These are phyloP conservation scores for Irpex sp. DNA, from an alignment of 1,284 basidiomycete genomes.

Conservation along the genomic window DNA sequence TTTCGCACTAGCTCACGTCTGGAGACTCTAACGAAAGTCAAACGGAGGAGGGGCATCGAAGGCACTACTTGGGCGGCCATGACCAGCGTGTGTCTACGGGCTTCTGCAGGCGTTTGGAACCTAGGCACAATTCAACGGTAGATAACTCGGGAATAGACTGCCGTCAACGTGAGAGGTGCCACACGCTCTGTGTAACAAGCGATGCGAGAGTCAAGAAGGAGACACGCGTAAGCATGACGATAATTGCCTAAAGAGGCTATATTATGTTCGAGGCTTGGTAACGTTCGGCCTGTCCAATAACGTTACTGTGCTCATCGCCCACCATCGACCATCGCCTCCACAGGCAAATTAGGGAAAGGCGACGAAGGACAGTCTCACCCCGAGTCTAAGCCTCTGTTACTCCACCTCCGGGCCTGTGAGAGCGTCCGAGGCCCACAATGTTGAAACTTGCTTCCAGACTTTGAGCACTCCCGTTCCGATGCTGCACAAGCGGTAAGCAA, in stretches of 20 bases:
- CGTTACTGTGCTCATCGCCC: neutral
- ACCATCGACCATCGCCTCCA: neutral
- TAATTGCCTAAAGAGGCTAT: neutral
- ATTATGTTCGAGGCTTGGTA: neutral
- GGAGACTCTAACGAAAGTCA: neutral
- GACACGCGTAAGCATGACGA: neutral
- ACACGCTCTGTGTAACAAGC: neutral
- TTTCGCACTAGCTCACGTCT: neutral
- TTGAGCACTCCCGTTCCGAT: slow-evolving; percentile 37
- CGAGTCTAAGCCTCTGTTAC: neutral
- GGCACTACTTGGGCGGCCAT: too few relatives aligned
- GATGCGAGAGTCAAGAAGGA: neutral
- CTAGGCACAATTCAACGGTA: neutral
- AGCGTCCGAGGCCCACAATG: slow-evolving; percentile 23
- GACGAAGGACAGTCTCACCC: neutral
- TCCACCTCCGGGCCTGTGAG: neutral
- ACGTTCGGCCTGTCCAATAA: neutral
- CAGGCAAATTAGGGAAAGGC: neutral
- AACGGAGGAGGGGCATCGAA: neutral
- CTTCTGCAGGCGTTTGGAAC: too few relatives aligned
- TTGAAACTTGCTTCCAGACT: slow-evolving; percentile 31
- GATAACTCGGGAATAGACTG: neutral
- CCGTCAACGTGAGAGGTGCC: neutral
- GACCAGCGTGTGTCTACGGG: too few relatives aligned
- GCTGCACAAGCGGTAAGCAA: slow-evolving; percentile 18